Base-by-base conservation (phyloP, 495 filamentous ascomycete genomes). In the Daldinia loculata region DNA sequence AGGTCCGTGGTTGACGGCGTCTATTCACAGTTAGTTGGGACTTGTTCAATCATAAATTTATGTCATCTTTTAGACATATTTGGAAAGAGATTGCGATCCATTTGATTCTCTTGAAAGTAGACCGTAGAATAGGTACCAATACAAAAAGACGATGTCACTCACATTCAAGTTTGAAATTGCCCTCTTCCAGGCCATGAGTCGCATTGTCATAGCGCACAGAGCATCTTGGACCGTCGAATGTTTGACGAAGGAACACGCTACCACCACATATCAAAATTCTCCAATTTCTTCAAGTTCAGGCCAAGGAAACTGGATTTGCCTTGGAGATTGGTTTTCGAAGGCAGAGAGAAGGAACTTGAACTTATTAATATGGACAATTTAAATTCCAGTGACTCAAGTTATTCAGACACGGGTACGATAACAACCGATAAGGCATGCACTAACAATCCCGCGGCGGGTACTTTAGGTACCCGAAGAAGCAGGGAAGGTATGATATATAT, bases 141-240 rank as follows among this genome's bases (percentile, higher is more conserved):
- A 48, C 17, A 22, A 27, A 9, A 59, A 30, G 5, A 38, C 50
- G 29, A 60, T 24, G n/a, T 70, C 65, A 72, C 75, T 71, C 66
- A 76, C 75, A 69, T 74, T 74, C 63, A 74, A 70, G 51, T 71
- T 69, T 48, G 71, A 69, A 72, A 63, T 53, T 57, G 75, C 74
- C 74, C 65, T 77, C 63, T 70, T 77, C 68, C 69, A 77, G 70
- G 75, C 67, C 26, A 56, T 72, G 22, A 63, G 60, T 72, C 59
- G 74, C 57, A 75, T 69, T 72, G 67, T 77, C 70, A 77, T 75
- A 68, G 67, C 70, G 70, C 73, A 56, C 66, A 65, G 63, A 70
- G 71, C 75, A 77, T 77, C 36, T 70, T 66, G 73, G 53, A 69
- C 45, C 29, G 19, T 36, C 32, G 19, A 63, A 61, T 5, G 22